Evolutionary conservation across 176 grass and related monocot species (phyloP).

Genomic region (Oryza coarctata): DNA sequence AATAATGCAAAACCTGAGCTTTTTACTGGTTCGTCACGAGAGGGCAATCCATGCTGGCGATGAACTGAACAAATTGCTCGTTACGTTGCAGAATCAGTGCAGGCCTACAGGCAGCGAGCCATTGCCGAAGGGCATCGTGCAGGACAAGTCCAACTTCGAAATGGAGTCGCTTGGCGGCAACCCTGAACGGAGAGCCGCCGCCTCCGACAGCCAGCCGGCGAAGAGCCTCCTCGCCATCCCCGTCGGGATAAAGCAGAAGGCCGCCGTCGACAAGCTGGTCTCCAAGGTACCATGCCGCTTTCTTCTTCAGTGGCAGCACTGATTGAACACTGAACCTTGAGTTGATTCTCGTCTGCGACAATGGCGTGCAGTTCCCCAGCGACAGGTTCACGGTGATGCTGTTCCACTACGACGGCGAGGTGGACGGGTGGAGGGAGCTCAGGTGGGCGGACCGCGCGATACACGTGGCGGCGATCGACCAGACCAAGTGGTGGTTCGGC

Average conservation of each 20-base stretch:
- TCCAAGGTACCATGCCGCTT: constrained; percentile 50
- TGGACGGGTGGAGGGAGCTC: constrained; percentile 67
- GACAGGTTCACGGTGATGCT: constrained; percentile 65
- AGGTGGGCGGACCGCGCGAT: constrained; percentile 51
- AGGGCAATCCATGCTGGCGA: not conserved
- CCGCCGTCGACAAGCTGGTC: constrained; percentile 67
- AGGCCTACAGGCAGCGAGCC: constrained; percentile 62
- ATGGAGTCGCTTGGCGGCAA: constrained; percentile 59
- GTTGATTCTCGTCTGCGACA: not conserved
- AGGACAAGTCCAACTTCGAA: constrained; percentile 69
- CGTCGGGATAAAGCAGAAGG: constrained; percentile 82
- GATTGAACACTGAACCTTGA: not conserved
- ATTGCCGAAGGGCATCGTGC: constrained; percentile 81
- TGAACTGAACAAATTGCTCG: constrained; percentile 26
- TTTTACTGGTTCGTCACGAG: no score
- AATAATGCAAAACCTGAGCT: not conserved
- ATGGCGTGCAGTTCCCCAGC: constrained; percentile 47
- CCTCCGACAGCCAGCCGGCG: not conserved
- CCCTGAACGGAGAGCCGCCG: constrained; percentile 16
- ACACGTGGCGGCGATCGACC: constrained; percentile 62
- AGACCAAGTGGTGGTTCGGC: constrained; percentile 96
- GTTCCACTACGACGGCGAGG: constrained; percentile 82
- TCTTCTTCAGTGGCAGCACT: not conserved
- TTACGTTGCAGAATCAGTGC: constrained; percentile 47
- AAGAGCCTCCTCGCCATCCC: constrained; percentile 84